Base-by-base conservation (phyloP, 805 yeast species). In the Zygotorulaspora danielsina region DNA sequence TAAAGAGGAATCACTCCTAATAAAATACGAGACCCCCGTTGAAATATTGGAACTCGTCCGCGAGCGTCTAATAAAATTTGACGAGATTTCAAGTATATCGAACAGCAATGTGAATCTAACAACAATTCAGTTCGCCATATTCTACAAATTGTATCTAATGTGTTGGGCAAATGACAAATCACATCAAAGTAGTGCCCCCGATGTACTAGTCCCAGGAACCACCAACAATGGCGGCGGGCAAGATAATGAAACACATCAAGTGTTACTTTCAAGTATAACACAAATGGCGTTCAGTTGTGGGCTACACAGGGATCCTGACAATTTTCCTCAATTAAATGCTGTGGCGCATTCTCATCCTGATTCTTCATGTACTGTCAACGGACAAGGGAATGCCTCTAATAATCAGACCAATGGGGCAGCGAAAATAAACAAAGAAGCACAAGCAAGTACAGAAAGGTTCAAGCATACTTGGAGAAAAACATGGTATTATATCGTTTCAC, bases 251-350 rank as follows among this genome's bases (percentile, higher is more conserved):
- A 76, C 75, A 35, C 70, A 78, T 2, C 79, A 72, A 49, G 72
- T 77, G 6, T 71, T 74, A 38, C 56, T 73, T 10, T 77, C 81
- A 1, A 69, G 77, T 60, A 64, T 79, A 20, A 61, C 79, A 11
- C 85, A 79, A 51, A 78, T 81, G 82, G 84, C 81, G 0, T 69
- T 75, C 38, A 70, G 81, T 26, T 69, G 81, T 46, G 89, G 88
- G 0, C 54, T 81, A 18, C 80, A 81, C 54, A 67, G 87, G 49
- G 88, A 81, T 46, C 87, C 88, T 0, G 71, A 68, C 32, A 65
- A 65, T 27, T 76, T 76, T 48, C 69, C 71, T 10, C 70, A 68
- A 44, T 58, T 69, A 36, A 63, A 61, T 20, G 54, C 56, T 7
- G 54, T 55, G 2, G 37, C 56, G 4, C 45, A 54, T 4, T 38